A percentile compares a stretch with the other conserved stretches of the same genome.
Conservation (phyloP, 441 rosid genomes). For the Hura crepitans region DNA sequence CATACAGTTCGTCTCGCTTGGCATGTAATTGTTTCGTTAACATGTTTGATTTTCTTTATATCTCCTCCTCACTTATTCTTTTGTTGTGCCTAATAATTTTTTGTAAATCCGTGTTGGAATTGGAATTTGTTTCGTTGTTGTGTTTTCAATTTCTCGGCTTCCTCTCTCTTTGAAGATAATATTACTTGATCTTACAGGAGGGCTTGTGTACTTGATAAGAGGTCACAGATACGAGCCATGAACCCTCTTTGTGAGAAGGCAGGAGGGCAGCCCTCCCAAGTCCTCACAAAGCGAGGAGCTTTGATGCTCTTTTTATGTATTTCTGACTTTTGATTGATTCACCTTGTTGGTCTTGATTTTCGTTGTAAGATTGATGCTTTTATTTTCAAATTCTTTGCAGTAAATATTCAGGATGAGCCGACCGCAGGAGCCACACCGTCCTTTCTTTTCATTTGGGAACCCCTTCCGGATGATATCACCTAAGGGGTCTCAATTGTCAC, state of each 20-base stretch:
- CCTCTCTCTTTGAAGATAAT: neutral
- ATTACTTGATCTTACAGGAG: neutral
- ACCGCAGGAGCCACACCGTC: constrained; percentile 68
- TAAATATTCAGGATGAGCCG: constrained; percentile 51
- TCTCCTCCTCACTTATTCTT: neutral
- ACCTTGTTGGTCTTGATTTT: neutral
- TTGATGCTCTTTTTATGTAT: neutral
- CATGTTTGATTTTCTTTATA: neutral
- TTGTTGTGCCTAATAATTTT: neutral
- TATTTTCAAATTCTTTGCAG: constrained; percentile 32
- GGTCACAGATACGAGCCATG: neutral
- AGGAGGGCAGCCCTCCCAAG: constrained; percentile 3
- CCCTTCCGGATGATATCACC: constrained; percentile 71
- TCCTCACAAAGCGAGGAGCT: neutral
- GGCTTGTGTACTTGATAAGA: no score
- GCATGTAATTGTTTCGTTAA: no score
- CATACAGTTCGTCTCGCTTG: neutral
- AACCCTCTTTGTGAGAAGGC: neutral
- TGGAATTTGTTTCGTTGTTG: neutral
- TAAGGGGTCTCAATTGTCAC: constrained; percentile 55
- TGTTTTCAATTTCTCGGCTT: neutral
- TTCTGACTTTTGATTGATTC: neutral
- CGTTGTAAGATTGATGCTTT: neutral
- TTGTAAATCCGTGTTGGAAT: neutral
- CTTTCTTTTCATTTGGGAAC: constrained; percentile 76